Evolutionary conservation across 2,329 filamentous ascomycete genomes (phyloP).

Genomic region (Pestalotiopsis fici): DNA sequence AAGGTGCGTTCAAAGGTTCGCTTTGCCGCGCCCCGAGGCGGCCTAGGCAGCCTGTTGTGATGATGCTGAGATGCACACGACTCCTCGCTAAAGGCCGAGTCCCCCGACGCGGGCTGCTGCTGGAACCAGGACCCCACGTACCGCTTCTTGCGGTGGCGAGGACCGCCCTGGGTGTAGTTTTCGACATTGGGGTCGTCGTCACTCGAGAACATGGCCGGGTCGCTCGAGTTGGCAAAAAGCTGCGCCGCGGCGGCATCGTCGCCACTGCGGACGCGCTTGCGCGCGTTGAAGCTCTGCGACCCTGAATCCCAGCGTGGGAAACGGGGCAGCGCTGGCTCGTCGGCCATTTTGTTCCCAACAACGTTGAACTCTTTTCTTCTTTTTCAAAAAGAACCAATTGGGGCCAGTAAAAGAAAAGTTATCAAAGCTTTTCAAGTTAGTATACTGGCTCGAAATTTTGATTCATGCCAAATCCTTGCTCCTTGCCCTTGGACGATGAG

Average conservation of each 20-base stretch:
- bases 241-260: constrained; percentile 18
- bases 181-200: constrained; percentile 70
- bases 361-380: too few species aligned
- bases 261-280: constrained; percentile 38
- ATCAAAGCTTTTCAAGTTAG: neutral
- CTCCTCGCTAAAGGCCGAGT: constrained; percentile 45
- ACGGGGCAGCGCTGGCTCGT: constrained; percentile 37
- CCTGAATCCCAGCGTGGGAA: constrained; percentile 33
- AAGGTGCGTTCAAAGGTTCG: constrained; percentile 58
- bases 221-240: constrained; percentile 63
- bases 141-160: constrained; percentile 58
- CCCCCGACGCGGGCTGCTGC: constrained; percentile 54
- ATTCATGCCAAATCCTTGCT: neutral
- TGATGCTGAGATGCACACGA: constrained; percentile 7
- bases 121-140: constrained; percentile 71
- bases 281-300: constrained; percentile 29
- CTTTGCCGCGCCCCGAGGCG: constrained; percentile 38
- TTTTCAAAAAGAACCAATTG: too few species aligned
- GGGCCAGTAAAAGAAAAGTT: neutral
- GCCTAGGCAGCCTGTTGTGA: constrained; percentile 24
- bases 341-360: constrained; percentile 25
- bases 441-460: neutral
- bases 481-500: neutral
- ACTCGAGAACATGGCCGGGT: constrained; percentile 71
- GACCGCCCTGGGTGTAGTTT: constrained; percentile 55